A percentile compares a stretch with the other conserved stretches of the same genome.
Conservation (phyloP, 2,329 filamentous ascomycete species). For the Phoma sp. region DNA sequence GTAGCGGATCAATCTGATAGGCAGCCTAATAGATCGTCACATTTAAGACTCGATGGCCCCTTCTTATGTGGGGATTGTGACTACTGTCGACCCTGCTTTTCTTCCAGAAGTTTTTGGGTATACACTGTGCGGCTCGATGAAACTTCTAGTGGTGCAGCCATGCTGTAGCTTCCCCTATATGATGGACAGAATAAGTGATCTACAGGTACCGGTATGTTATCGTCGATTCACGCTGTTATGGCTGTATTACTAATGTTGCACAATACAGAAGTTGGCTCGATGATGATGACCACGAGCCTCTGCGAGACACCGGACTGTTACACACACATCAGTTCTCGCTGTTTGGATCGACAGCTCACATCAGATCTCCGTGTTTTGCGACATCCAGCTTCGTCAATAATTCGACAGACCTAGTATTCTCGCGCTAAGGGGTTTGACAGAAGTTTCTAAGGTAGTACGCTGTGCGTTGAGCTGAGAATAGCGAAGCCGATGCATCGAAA, state of each 20-base stretch:
- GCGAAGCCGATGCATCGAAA: constrained; percentile 9
- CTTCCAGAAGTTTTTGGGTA: background rate
- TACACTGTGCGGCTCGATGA: background rate
- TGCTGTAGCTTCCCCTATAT: background rate
- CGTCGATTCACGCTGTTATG: background rate
- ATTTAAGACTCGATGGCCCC: no score
- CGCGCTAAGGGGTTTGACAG: constrained; percentile 5
- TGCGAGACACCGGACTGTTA: constrained; percentile 5
- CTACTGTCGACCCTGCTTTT: no score
- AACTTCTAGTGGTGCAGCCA: background rate
- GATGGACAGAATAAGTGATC: background rate
- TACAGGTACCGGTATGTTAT: background rate
- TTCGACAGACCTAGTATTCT: background rate
- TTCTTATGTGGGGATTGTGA: no score
- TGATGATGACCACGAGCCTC: background rate
- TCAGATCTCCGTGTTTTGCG: background rate
- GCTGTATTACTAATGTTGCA: background rate
- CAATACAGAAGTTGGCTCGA: background rate
- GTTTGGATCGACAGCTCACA: background rate
- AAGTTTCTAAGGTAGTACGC: background rate
- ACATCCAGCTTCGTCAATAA: background rate
- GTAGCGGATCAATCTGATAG: background rate
- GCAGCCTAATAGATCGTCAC: no score
- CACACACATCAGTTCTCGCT: background rate
- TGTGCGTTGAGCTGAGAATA: constrained; percentile 1